Percentiles rank a stretch among this genome's conserved stretches.
Evolutionary conservation across 1,139 yeast genomes (phyloP).

Genomic region (Wickerhamomyces sp.): DNA sequence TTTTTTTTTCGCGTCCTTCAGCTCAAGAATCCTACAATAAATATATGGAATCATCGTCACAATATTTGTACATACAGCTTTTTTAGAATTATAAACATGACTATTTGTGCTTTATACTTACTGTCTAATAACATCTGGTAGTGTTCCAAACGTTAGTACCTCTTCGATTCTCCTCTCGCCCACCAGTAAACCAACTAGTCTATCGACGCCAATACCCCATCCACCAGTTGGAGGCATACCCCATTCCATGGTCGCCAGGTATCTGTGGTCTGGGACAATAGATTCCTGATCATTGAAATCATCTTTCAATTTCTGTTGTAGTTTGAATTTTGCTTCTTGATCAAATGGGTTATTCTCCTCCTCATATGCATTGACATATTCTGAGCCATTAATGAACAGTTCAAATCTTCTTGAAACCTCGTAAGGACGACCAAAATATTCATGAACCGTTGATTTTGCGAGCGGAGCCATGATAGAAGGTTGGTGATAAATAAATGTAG

Average conservation of each 20-base stretch:
- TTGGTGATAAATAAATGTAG: slow-evolving; percentile 76
- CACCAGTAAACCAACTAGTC: slow-evolving; percentile 76
- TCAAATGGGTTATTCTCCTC: slow-evolving; percentile 86
- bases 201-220: slow-evolving; percentile 93
- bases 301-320: slow-evolving; percentile 47
- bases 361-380: slow-evolving; percentile 90
- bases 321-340: slow-evolving; percentile 57
- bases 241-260: slow-evolving; percentile 74
- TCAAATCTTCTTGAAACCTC: slow-evolving; percentile 73
- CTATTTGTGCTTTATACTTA: slow-evolving; percentile 16
- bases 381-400: slow-evolving; percentile 73
- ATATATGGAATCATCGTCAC: no score
- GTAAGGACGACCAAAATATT: slow-evolving; percentile 29
- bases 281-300: slow-evolving; percentile 55
- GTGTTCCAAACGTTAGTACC: slow-evolving; percentile 77
- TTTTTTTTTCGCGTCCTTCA: no score
- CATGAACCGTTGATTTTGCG: slow-evolving; percentile 55
- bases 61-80: no score
- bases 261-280: slow-evolving; percentile 68
- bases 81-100: no score
- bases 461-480: slow-evolving; percentile 86
- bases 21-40: no score
- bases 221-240: slow-evolving; percentile 99
- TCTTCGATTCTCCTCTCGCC: slow-evolving; percentile 66
- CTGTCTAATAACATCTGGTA: slow-evolving; percentile 65